Percentiles rank a stretch among this genome's conserved stretches.
Conservation (phyloP, 305 asterid genomes). For the Stenogyne calaminthoides region DNA sequence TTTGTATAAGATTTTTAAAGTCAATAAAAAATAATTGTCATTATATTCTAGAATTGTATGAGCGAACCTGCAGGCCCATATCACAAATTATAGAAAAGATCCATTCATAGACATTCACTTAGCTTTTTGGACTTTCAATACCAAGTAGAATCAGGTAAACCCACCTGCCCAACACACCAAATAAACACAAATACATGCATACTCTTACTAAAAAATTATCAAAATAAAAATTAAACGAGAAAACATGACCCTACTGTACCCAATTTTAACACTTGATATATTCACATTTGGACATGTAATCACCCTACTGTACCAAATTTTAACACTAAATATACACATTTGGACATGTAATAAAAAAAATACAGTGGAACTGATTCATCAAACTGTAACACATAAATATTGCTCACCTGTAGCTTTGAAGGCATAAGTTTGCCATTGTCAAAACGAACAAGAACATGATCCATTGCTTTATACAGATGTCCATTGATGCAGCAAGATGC, state of each 20-base stretch:
- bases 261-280: neutral
- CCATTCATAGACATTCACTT: neutral
- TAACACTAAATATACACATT: slow-evolving; percentile 8
- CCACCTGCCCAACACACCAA: neutral
- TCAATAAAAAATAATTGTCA: neutral
- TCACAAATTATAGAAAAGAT: slow-evolving; percentile 6
- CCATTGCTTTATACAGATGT: slow-evolving; percentile 55
- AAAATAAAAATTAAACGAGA: neutral
- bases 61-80: neutral
- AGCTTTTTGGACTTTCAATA: slow-evolving; percentile 9
- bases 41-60: neutral
- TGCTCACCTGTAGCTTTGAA: slow-evolving; percentile 80
- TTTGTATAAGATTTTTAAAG: neutral
- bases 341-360: slow-evolving; percentile 18
- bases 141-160: slow-evolving; percentile 9
- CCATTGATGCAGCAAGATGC: slow-evolving; percentile 72
- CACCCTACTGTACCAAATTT: no score
- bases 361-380: slow-evolving; percentile 17
- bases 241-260: neutral
- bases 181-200: slow-evolving; percentile 4
- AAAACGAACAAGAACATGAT: slow-evolving; percentile 64
- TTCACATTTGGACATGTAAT: no score
- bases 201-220: neutral
- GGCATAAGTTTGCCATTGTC: slow-evolving; percentile 63
- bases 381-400: slow-evolving; percentile 28